phyloP scores from a whole-genome alignment of 2,329 filamentous ascomycete genomes.

The Scorias spongiosa region DNA sequence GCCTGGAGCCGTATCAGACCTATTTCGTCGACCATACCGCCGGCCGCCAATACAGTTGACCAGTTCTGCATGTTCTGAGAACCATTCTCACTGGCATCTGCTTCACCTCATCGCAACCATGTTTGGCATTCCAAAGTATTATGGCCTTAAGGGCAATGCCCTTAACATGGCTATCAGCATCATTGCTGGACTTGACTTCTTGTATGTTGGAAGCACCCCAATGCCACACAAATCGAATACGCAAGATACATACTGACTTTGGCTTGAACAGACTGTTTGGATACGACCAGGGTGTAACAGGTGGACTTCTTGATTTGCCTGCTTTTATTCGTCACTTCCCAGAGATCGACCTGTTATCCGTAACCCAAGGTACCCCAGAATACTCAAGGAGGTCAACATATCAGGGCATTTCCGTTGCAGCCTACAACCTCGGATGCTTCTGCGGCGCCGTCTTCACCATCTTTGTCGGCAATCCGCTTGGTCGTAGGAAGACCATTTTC shows the following conservation, averaged over 20 bases:
- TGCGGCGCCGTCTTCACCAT: constrained; percentile 32
- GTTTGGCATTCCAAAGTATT: constrained; percentile 12
- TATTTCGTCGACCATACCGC: no score
- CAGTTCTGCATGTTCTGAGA: no score
- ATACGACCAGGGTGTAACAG: constrained; percentile 29
- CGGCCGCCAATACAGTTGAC: no score
- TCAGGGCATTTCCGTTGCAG: constrained; percentile 19
- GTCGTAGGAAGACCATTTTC: constrained; percentile 35
- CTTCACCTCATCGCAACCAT: neutral
- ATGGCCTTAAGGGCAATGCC: constrained; percentile 26
- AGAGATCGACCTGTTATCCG: constrained; percentile 19
- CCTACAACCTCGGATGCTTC: constrained; percentile 30
- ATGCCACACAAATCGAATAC: neutral
- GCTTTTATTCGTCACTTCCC: constrained; percentile 29
- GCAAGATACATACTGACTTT: neutral
- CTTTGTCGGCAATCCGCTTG: constrained; percentile 34
- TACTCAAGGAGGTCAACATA: constrained; percentile 5
- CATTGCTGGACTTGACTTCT: constrained; percentile 28
- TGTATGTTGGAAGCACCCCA: neutral
- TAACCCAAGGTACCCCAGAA: neutral
- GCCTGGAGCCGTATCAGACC: no score
- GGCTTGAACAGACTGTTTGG: constrained; percentile 17
- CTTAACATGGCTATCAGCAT: constrained; percentile 29
- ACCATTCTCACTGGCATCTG: no score
- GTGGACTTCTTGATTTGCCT: constrained; percentile 27